Base-by-base conservation (phyloP, 164 flowering plant genomes). In the Vitis amurensis region DNA sequence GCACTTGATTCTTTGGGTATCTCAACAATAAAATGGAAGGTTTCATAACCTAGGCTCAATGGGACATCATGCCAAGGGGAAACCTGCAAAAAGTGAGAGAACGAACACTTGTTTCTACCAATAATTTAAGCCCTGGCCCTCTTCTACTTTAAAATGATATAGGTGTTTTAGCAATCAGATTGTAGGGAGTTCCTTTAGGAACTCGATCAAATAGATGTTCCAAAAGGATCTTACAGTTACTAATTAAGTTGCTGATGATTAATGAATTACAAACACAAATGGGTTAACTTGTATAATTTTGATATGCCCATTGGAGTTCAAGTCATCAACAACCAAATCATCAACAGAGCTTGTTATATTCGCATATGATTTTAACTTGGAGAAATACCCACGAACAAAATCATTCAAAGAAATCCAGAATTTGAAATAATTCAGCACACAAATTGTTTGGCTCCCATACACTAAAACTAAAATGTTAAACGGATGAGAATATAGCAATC, bases 1-100 rank as follows among this genome's bases (percentile, higher is more conserved):
- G 94, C 94, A 70, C 87, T 85, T n/a, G 88, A 73, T 30, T 89
- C 89, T 76, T 87, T 89, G 23, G 94, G 94, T 58, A 90, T 90
- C 75, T 90, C 94, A 67, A 85, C 92, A 71, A 90, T 70, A 77
- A 79, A 90, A 74, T 85, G 88, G 63, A 85, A 90, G 47, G 70
- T 79, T 0, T 89, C 91, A 84, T 87, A 84, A 11, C 94, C 91
- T 64, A 85, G 50, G 4, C 78, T 83, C 82, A 88, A 73, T n/a
- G 92, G 94, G 56, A 90, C 74, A 74, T 86, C 92, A 74, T 90
- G 94, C 94, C 94, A 89, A 51, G 90, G 88, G 47, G 91, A 89
- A 71, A 86, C 74, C 93, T 87, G 83, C 74, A 74, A 60, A 55
- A 3, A 6, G 44, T 50, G 48, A 73, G 48, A 73, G 52, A 62